Evolutionary conservation across 2,329 filamentous ascomycete species (phyloP), one percentile per base, ranked within the genome.

Genomic region (Magnaporthiopsis incrustans): DNA sequence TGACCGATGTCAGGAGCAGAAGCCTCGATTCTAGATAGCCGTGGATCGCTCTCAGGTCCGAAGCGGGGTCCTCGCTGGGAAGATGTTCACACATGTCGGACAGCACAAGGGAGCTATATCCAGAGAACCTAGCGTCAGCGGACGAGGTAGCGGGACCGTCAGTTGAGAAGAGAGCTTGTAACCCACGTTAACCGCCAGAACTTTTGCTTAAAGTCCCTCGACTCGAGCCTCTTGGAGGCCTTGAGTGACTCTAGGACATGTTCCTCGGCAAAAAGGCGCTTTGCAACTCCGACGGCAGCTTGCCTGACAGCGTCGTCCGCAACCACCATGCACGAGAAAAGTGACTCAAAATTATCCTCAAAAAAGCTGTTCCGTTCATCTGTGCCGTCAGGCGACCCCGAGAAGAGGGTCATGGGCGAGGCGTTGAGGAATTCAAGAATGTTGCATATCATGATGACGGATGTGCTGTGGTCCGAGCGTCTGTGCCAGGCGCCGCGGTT

Each of bases 391-490:
- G 67, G 66, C 12, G 76, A 71, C 18, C 74, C 76, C 63, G 77
- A 73, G 62, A 83, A 81, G 3, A 84, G 72, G 2, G 79, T 80
- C 62, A 76, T 67, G 63, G 85, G 82, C 1, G 81, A 84, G 7
- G 81, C 79, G 67, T 84, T 78, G 14, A 89, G 71, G 65, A 88
- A 88, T 57, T 79, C 76, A 14, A 89, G 74, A 62, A 87, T 84
- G 65, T 79, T 80, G 70, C 79, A 80, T 30, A 81, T 74, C 69
- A 84, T 76, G 60, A 75, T 73, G 27, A 76, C 73, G 27, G 77
- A 77, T 4, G 75, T 71, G n/a, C 73, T 67, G 57, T 74, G 69
- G 64, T 80, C 79, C 0, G 74, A 69, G 32, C 76, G 71, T 66
- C 78, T 81, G 26, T 76, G 75, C 59, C 77, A 73, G 14, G 75